These are phyloP conservation scores for Coemansia sp. DNA, from an alignment of 192 early-diverging fungal species.

Conservation along the genomic window DNA sequence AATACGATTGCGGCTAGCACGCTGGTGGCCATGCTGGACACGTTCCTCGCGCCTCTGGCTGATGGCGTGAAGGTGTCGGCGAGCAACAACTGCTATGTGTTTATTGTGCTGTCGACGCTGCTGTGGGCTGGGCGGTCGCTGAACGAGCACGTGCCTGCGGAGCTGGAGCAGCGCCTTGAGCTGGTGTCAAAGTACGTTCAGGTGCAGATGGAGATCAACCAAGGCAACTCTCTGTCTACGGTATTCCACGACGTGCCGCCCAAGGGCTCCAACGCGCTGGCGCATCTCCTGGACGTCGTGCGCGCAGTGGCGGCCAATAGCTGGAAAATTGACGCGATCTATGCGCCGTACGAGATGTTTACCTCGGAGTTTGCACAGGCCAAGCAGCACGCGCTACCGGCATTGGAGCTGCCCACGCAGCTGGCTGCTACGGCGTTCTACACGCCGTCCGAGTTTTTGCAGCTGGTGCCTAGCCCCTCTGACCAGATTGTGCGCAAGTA, in stretches of 20 bases:
- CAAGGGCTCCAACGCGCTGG: slow-evolving; percentile 36
- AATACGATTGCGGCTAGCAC: slow-evolving; percentile 73
- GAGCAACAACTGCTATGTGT: slow-evolving; percentile 71
- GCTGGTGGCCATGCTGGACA: slow-evolving; percentile 67
- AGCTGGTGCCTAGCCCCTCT: slow-evolving; percentile 47
- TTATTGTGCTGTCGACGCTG: slow-evolving; percentile 73
- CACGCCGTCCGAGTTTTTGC: slow-evolving; percentile 44
- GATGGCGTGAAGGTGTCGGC: slow-evolving; percentile 20
- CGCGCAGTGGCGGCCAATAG: slow-evolving; percentile 27
- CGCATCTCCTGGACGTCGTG: slow-evolving; percentile 36
- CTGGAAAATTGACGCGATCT: slow-evolving; percentile 50
- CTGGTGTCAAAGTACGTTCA: slow-evolving; percentile 39
- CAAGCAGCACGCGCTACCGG: slow-evolving; percentile 44
- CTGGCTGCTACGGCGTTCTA: slow-evolving; percentile 22
- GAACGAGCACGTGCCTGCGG: slow-evolving; percentile 22
- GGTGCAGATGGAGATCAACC: slow-evolving; percentile 7
- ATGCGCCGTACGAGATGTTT: slow-evolving; percentile 47
- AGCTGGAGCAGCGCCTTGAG: slow-evolving; percentile 30
- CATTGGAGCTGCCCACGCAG: slow-evolving; percentile 33
- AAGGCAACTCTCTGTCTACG: slow-evolving; percentile 27
- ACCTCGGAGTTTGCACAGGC: slow-evolving; percentile 43
- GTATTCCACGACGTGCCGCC: slow-evolving; percentile 45
- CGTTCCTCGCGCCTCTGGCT: slow-evolving; percentile 62
- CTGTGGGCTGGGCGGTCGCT: slow-evolving; percentile 70
- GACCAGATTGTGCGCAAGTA: slow-evolving; percentile 41